Evolutionary conservation across 116 monocot species (phyloP).

Genomic region (Papilionanthe hybrid): DNA sequence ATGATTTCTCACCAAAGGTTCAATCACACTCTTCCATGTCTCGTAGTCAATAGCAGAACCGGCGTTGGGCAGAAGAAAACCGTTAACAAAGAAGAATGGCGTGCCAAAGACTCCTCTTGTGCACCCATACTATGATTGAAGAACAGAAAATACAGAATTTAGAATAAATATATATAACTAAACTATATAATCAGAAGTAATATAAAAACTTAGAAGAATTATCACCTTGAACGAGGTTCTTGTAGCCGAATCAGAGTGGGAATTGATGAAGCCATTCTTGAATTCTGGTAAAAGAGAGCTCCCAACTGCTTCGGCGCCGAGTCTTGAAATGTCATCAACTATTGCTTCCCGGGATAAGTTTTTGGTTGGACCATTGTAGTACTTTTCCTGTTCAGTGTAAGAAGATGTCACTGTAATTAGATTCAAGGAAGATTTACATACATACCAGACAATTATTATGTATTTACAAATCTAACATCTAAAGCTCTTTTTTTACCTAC

Average conservation of each 20-base stretch:
- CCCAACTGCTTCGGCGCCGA: slow-evolving; percentile 27
- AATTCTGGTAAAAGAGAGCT: slow-evolving; percentile 25
- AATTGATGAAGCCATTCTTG: slow-evolving; percentile 37
- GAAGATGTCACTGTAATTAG: neutral
- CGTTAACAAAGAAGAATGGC: slow-evolving; percentile 40
- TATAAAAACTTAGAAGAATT: neutral
- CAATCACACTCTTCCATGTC: slow-evolving; percentile 24
- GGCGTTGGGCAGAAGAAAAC: slow-evolving; percentile 21
- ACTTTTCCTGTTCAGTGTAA: slow-evolving; percentile 40
- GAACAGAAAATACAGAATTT: neutral
- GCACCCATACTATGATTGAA: slow-evolving; percentile 26
- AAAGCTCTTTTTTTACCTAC: too few species aligned
- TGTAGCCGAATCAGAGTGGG: slow-evolving; percentile 30
- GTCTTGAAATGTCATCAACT: slow-evolving; percentile 26
- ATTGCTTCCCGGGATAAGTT: slow-evolving; percentile 32
- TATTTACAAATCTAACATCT: too few species aligned
- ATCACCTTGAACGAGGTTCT: slow-evolving; percentile 52
- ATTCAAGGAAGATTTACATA: too few species aligned
- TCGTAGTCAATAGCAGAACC: slow-evolving; percentile 24
- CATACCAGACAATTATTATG: too few species aligned
- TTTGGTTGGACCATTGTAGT: slow-evolving; percentile 43
- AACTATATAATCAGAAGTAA: neutral
- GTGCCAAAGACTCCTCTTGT: slow-evolving; percentile 31
- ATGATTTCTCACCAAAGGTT: slow-evolving; percentile 15
- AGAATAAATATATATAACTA: neutral